Base-by-base conservation (phyloP, 495 filamentous ascomycete species). In the Cercophora scortea region DNA sequence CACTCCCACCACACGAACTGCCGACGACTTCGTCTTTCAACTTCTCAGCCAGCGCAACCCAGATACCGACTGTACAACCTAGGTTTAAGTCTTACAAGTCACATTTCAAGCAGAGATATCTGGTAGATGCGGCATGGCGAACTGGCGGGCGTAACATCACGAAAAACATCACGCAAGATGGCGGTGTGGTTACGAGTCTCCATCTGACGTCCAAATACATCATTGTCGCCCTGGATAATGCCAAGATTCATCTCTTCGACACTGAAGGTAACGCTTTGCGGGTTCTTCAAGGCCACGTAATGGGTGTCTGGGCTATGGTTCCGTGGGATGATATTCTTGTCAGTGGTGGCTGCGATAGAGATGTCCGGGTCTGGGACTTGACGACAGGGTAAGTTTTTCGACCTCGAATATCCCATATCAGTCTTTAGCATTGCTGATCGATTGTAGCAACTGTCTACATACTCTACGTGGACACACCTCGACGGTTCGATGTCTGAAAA, bases 261-360 rank as follows among this genome's bases (percentile, higher is more conserved):
- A 88, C 89, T 10, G 83, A 93, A 54, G 93, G 93, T 25, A 81
- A 87, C 51, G 82, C 88, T 51, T 85, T 90, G 63, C 90, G 88
- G 67, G 96, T 90, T 3, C 77, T 98, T 12, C 84, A 90, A 61
- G 93, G 93, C 32, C 93, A 98, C 69, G 87, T 96, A 38, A 98
- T 98, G 93, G 93, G 93, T 35, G 93, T 98, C 39, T 98, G 93
- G 93, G 93, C 93, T 16, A 97, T 98, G 92, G 90, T 98, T 49
- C 94, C 93, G 12, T 95, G 91, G 88, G 94, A 87, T 53, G 91
- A 98, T 66, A 88, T 87, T 50, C 75, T 98, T 51, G 94, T 98
- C 46, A 96, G 90, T 62, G 93, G 93, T 57, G 93, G 93, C 34
- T 98, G 93, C 67, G 93, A 98, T 68, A 81, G 93, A 47, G 94